Evolutionary conservation across 441 rosid genomes (phyloP), one percentile per base, ranked within the genome.

Genomic region (Jatropha multifida): DNA sequence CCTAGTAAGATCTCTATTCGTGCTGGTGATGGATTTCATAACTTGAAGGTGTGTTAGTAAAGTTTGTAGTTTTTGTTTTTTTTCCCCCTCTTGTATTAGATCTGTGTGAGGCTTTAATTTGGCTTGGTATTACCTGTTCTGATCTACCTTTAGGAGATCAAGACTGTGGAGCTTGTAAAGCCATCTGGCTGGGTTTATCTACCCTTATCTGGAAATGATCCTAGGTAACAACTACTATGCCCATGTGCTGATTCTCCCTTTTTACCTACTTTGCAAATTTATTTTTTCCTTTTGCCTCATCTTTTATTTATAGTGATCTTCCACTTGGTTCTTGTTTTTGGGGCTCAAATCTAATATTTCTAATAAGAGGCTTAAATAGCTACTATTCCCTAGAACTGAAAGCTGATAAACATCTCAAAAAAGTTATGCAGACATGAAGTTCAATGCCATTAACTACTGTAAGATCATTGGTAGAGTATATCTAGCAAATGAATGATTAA

Each of bases 11-110:
- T 96, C 63, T 89, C 96, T 38, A 83, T 96, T 81, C 85, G 97
- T 15, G 93, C 97, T 4, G 98, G 97, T 63, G 97, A 96, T 86
- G 97, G 99, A 7, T 96, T 96, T 77, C 97, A 94, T 74, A 92
- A 91, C 83, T 82, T 94, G 74, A 96, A 92, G 99, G 98, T 92
- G 71, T 18, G 74, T 74, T 17, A 55, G 49, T 66, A 14, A 61
- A 37, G 32, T 61, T 37, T 62, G 26, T 10, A 32, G 14, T 5
- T 5, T 6, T 17, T 23, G 37, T 12, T 51, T 42, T 46, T 46
- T n/a, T 66, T 20, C 15, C 11, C 37, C 7, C 41, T 72, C 32
- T 38, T 49, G 0, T 41, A 20, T 64, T 32, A 17, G 26, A 11
- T 62, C 48, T 26, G 7, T 11, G 14, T 51, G 14, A 15, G 5